Evolutionary conservation across 106 monocot species (phyloP), one percentile per base, ranked within the genome.

Genomic region (Apostasia shenzhenica): DNA sequence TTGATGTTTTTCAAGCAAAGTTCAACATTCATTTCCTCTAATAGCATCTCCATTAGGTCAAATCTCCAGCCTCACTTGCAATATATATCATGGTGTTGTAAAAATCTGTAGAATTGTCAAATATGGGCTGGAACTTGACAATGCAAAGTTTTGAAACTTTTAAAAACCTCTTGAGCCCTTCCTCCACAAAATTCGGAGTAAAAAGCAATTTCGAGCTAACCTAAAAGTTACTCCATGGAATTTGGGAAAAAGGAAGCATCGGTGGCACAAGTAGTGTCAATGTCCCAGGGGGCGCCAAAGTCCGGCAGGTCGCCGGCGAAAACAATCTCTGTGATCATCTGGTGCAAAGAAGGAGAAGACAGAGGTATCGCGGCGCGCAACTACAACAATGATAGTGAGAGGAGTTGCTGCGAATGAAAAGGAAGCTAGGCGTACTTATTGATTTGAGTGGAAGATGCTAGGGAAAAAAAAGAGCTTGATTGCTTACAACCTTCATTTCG

Each of bases 21-120:
- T 41, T 75, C 75, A 41, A 72, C 64, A 14, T 88, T 76, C 94
- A 95, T 95, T 67, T 91, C 81, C 8, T 47, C 13, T 14, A 78
- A 39, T 63, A 95, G 74, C 66, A 71, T 75, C 78, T 95, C 91
- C 52, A 88, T 47, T 70, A 91, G 54, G 37, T 76, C 80, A 26
- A 91, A 77, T 88, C 78, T 68, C 67, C 56, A 41, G 67, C 70
- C 67, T 95, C 94, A 13, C 94, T 79, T 48, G 88, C 88, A 10
- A 95, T 88, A 66, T 88, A 88, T 45, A 83, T 57, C 84, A 95
- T 88, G n/a, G 75, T 49, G 69, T 91, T 95, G 74, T 86, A 95
- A 11, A 81, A 76, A 63, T 76, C 80, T 6, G 85, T 84, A 0
- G 85, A 72, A 76, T 88, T 91, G 51, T 5, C 14, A 57, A 84